These are phyloP conservation scores for Trichoderma pleuroti DNA, from an alignment of 2,329 filamentous ascomycete species.

Conservation along the genomic window DNA sequence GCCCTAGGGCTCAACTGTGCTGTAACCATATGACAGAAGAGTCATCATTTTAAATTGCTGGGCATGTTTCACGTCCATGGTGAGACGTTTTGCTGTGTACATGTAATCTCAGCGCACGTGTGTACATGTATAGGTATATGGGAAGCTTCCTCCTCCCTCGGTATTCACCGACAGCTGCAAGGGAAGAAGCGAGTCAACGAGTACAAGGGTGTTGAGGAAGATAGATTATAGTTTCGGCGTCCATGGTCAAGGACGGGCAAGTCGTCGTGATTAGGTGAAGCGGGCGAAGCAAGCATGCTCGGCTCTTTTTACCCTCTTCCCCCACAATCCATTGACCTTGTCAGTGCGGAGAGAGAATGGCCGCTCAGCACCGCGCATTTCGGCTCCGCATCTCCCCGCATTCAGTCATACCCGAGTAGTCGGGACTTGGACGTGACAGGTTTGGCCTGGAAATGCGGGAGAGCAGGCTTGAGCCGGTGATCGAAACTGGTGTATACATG, in stretches of 20 bases:
- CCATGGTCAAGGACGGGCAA: neutral
- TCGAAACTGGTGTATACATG: neutral
- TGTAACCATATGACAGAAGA: conserved; percentile 5
- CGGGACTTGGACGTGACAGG: neutral
- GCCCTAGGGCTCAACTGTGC: conserved; percentile 1
- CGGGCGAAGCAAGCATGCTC: neutral
- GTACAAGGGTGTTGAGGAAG: neutral
- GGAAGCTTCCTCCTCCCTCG: neutral
- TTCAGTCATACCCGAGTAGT: conserved; percentile 1
- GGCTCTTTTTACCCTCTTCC: conserved; percentile 10
- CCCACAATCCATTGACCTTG: conserved; percentile 13
- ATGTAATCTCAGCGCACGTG: neutral
- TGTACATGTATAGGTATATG: neutral
- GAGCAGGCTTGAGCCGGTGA: neutral
- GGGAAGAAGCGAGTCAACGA: neutral
- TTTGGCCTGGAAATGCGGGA: neutral
- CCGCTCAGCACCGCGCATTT: neutral
- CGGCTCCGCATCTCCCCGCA: conserved; percentile 20
- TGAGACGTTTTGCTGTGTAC: neutral
- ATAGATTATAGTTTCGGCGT: neutral
- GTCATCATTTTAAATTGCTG: neutral
- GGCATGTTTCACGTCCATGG: neutral
- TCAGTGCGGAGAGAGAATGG: conserved; percentile 7
- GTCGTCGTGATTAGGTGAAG: neutral
- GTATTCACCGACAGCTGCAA: too few species aligned